Evolutionary conservation across 495 filamentous ascomycete genomes (phyloP), one percentile per base, ranked within the genome.

Genomic region (Penicillium bialowiezense): DNA sequence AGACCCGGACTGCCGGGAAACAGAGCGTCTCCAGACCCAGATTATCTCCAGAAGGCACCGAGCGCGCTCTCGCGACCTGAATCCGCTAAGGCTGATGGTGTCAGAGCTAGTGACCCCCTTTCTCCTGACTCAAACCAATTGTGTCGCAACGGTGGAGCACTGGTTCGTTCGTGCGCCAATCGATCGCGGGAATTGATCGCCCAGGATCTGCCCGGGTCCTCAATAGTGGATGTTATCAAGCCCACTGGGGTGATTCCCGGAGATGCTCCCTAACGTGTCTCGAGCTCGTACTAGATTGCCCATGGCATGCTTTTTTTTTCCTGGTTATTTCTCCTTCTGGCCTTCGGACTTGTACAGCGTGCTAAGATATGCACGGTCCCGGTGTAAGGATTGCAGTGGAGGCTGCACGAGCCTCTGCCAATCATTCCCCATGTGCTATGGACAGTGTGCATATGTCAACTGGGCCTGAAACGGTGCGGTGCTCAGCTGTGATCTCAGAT

Each of bases 141-240:
- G 38, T 41, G 40, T 18, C 28, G n/a, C 36, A 41, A 28, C n/a
- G 18, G 37, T 64, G 61, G 55, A 44, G 58, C n/a, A 62, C 21
- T 34, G 42, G 61, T 64, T 62, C 61, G 52, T 62, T 49, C 41
- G 44, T 38, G 41, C 44, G 61, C 61, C 58, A 59, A 62, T 62
- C 52, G 58, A 59, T 50, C 59, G 36, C 14, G 42, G n/a, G 21
- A 40, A 41, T 43, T 51, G 61, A 64, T 64, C 60, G 12, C 34
- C 55, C 20, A 47, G 29, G 58, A 64, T 64, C 61, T 59, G 14
- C 55, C 58, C 55, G 55, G 61, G 58, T 62, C 59, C 55, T 62
- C 61, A 59, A 62, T 59, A 59, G 61, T 53, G 57, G 60, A 55
- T 51, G 26, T 45, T 32, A 46, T 55, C 51, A 51, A 49, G 36